phyloP scores from a whole-genome alignment of 805 yeast genomes.

The Ogataea salicorniae region DNA sequence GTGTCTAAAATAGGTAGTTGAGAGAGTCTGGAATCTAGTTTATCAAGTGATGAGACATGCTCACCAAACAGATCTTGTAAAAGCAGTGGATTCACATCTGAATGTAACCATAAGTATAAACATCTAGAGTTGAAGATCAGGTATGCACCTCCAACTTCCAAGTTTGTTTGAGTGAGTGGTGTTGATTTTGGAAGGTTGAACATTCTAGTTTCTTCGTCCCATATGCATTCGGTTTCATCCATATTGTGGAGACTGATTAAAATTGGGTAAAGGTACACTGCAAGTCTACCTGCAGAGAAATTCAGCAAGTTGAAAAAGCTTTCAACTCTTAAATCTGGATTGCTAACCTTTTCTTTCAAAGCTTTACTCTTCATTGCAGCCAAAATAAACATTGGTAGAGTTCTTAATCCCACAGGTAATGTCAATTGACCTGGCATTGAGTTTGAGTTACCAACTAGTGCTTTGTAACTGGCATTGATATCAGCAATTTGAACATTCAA shows the following conservation, averaged over 20 bases:
- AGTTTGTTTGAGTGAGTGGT: constrained; percentile 37
- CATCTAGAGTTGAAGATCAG: constrained; percentile 64
- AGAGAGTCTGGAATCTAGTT: constrained; percentile 45
- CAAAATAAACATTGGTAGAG: constrained; percentile 62
- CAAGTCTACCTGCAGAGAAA: constrained; percentile 50
- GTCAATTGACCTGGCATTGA: constrained; percentile 59
- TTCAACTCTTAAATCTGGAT: constrained; percentile 62
- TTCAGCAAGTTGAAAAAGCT: constrained; percentile 47
- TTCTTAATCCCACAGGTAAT: constrained; percentile 74
- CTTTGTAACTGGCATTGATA: constrained; percentile 55
- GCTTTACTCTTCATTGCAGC: constrained; percentile 67
- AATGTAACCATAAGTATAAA: constrained; percentile 63
- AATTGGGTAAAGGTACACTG: constrained; percentile 73
- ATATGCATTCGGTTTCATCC: constrained; percentile 50
- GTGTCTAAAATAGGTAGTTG: constrained; percentile 70
- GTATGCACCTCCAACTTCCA: constrained; percentile 70
- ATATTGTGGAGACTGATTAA: constrained; percentile 68
- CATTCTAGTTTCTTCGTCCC: constrained; percentile 36
- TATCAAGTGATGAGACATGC: constrained; percentile 37
- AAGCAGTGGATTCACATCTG: constrained; percentile 59
- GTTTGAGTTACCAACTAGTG: constrained; percentile 37
- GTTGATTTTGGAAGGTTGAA: constrained; percentile 47
- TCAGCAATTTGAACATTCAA: constrained; percentile 41
- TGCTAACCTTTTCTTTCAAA: constrained; percentile 44
- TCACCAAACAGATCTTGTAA: constrained; percentile 71